These are phyloP conservation scores for Alternaria consortialis DNA, from an alignment of 2,329 filamentous ascomycete genomes.

Conservation along the genomic window DNA sequence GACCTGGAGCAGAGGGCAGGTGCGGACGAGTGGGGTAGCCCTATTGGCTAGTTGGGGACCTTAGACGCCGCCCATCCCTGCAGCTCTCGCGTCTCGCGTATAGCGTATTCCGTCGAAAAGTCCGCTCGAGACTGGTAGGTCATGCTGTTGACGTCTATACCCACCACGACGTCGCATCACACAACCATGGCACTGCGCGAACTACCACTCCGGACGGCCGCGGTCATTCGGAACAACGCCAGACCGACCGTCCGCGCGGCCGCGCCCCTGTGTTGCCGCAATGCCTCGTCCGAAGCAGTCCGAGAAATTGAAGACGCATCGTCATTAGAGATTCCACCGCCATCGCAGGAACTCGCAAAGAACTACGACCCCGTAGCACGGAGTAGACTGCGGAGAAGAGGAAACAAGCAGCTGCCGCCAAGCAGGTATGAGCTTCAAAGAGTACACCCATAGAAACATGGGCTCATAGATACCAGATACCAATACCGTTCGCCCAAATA, in stretches of 20 bases:
- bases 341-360: conserved; percentile 55
- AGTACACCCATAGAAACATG: neutral
- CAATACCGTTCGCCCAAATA: conserved; percentile 95
- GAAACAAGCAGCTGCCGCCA: conserved; percentile 57
- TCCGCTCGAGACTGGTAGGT: conserved; percentile 13
- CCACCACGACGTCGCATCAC: conserved; percentile 25
- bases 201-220: conserved; percentile 43
- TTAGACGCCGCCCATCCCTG: conserved; percentile 22
- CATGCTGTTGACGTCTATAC: conserved; percentile 6
- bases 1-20: conserved; percentile 11
- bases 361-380: conserved; percentile 60
- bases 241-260: conserved; percentile 33
- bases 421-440: conserved; percentile 59
- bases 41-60: conserved; percentile 19
- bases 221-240: conserved; percentile 35
- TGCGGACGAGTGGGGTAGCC: conserved; percentile 18
- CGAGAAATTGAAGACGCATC: conserved; percentile 59
- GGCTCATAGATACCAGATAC: conserved; percentile 68
- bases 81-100: conserved; percentile 16
- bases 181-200: conserved; percentile 50
- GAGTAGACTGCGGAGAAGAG: conserved; percentile 53
- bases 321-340: conserved; percentile 53
- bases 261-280: conserved; percentile 51
- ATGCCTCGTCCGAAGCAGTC: conserved; percentile 57
- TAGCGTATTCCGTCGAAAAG: conserved; percentile 25